These are phyloP conservation scores for Yarrowia yakushimensis DNA, from an alignment of 805 yeast genomes.

Conservation along the genomic window DNA sequence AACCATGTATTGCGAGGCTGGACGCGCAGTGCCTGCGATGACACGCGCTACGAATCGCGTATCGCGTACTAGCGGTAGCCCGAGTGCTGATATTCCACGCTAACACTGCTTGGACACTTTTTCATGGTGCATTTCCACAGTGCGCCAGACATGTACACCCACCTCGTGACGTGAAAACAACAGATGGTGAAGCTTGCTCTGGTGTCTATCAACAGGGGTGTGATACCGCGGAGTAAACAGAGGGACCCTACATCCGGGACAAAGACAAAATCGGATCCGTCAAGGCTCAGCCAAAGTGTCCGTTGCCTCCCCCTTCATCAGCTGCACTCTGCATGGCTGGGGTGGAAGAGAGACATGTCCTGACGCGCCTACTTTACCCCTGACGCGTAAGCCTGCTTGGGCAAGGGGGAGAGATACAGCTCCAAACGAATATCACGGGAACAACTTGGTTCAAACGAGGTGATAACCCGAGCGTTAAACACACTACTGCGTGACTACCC, in stretches of 20 bases:
- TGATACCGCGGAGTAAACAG: background rate
- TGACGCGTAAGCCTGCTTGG: constrained; percentile 8
- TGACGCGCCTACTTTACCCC: constrained; percentile 20
- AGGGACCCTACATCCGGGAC: too few relatives aligned
- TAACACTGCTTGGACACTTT: background rate
- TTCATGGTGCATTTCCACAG: too few relatives aligned
- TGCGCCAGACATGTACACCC: background rate
- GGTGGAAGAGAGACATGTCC: background rate
- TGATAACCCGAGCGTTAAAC: too few relatives aligned
- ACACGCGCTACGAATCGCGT: background rate
- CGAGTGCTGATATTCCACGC: too few relatives aligned
- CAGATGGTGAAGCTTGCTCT: background rate
- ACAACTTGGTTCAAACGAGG: too few relatives aligned
- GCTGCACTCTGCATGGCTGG: background rate
- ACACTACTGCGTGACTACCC: too few relatives aligned
- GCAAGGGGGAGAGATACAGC: background rate
- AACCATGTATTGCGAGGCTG: too few relatives aligned
- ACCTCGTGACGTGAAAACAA: background rate
- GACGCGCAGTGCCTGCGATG: background rate
- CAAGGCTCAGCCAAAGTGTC: too few relatives aligned
- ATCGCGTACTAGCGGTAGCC: background rate
- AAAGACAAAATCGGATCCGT: too few relatives aligned
- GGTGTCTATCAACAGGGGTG: background rate
- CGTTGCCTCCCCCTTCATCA: background rate
- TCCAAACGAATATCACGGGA: too few relatives aligned